Base-by-base conservation (phyloP, 73 alveolate genomes). In the Stentor roeselii region DNA sequence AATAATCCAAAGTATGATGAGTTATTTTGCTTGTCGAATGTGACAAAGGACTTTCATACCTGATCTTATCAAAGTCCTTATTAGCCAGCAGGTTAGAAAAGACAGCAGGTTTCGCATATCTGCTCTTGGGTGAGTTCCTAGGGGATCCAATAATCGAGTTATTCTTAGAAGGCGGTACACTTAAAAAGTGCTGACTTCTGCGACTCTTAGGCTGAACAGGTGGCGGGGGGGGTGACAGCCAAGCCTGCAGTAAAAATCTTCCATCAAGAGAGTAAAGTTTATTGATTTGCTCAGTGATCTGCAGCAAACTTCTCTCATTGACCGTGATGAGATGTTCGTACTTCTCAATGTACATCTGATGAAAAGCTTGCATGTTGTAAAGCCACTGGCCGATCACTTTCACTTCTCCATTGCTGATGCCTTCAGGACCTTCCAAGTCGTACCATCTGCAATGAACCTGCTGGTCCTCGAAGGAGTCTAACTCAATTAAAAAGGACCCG, bases 401-500 rank as follows among this genome's bases (percentile, higher is more conserved):
- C 27, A 67, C 80, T 67, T 67, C 80, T 34, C 80, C 80, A 2
- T 32, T 67, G 80, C 80, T 67, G 11, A 67, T 67, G 15, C 80
- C 80, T 67, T 67, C 80, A 67, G 80, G 80, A 1, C 80, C 80
- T 76, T 76, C 84, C 37, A 76, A 76, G n/a, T 76, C 60, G 34
- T 76, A 76, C 84, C 84, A 76, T 40, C 84, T 76, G 36, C 74
- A 39, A 2, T 76, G 84, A 2, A 41, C 74, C 39, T 76, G 75
- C 3, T 76, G 74, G 2, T 76, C 84, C 39, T 76, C 60, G n/a
- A 21, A 76, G 6, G 84, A 36, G 0, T 76, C 84, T 6, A 76
- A 35, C 36, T 76, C 74, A 1, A 76, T n/a, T 1, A 39, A 31
- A 76, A 76, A 76, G 0, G 41, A 15, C 1, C 84, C 84, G 14